These are phyloP conservation scores for Melampsora americana DNA, from an alignment of 1,284 basidiomycete genomes.

Conservation along the genomic window DNA sequence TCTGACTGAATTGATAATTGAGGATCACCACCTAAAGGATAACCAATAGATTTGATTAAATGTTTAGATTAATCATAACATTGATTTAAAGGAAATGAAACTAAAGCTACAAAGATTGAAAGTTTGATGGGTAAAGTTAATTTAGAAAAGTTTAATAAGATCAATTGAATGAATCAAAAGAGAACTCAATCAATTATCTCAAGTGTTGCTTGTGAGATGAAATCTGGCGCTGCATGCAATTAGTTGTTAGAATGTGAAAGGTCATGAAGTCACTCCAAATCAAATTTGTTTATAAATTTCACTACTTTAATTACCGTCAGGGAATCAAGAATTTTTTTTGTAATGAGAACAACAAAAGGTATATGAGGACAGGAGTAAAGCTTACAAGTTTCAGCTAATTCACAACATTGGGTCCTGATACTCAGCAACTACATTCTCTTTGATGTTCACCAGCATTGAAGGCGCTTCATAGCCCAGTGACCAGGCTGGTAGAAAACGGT, in stretches of 20 bases:
- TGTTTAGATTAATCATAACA: neutral
- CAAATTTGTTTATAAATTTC: too few species aligned
- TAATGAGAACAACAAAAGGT: too few species aligned
- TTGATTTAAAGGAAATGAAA: neutral
- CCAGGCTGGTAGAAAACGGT: neutral
- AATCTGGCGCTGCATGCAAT: too few species aligned
- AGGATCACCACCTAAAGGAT: conserved; percentile 21
- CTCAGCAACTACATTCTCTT: neutral
- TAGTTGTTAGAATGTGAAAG: too few species aligned
- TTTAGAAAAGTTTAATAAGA: conserved; percentile 1
- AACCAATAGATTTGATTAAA: conserved; percentile 8
- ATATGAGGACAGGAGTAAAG: too few species aligned
- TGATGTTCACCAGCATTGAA: neutral
- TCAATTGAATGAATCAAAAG: too few species aligned
- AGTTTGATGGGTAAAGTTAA: conserved; percentile 12
- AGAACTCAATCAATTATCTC: too few species aligned
- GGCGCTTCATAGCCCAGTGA: neutral
- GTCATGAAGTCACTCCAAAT: too few species aligned
- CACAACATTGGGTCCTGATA: neutral
- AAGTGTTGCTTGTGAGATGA: too few species aligned
- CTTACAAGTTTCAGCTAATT: too few species aligned
- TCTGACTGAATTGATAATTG: neutral
- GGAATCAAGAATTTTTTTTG: too few species aligned
- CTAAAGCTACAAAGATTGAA: conserved; percentile 16
- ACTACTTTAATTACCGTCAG: too few species aligned